Evolutionary conservation across 805 yeast species (phyloP).

Genomic region (Wickerhamiella domercqiae): DNA sequence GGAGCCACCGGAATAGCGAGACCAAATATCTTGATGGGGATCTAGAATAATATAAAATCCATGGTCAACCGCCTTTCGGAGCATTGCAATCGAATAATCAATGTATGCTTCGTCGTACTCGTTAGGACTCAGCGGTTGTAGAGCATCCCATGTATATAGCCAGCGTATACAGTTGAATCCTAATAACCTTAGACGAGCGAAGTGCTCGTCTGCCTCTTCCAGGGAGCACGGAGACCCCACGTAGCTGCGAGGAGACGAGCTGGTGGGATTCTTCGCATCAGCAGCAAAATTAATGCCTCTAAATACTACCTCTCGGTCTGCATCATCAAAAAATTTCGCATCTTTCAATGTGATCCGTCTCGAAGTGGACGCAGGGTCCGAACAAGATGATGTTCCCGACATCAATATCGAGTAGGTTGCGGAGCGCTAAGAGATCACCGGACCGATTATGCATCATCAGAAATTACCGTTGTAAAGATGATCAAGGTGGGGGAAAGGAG

Average conservation of each 20-base stretch:
- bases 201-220: slow-evolving; percentile 54
- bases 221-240: slow-evolving; percentile 68
- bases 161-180: slow-evolving; percentile 71
- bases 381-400: too few relatives aligned
- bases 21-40: slow-evolving; percentile 92
- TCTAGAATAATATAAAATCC: slow-evolving; percentile 73
- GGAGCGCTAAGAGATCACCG: too few relatives aligned
- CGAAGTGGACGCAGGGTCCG: too few relatives aligned
- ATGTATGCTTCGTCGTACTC: slow-evolving; percentile 61
- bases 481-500: too few relatives aligned
- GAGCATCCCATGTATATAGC: slow-evolving; percentile 81
- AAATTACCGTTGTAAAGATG: too few relatives aligned
- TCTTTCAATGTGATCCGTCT: neutral
- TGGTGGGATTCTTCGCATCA: slow-evolving; percentile 49
- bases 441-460: too few relatives aligned
- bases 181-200: slow-evolving; percentile 53
- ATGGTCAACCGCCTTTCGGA: slow-evolving; percentile 36
- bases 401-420: too few relatives aligned
- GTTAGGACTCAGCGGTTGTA: slow-evolving; percentile 80
- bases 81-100: slow-evolving; percentile 48
- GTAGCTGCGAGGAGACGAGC: slow-evolving; percentile 36
- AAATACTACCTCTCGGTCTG: slow-evolving; percentile 44
- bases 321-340: slow-evolving; percentile 43
- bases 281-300: slow-evolving; percentile 76
- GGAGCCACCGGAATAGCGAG: slow-evolving; percentile 76